These are phyloP conservation scores for Kluyveromyces nonfermentans DNA, from an alignment of 805 yeast genomes.

Conservation along the genomic window DNA sequence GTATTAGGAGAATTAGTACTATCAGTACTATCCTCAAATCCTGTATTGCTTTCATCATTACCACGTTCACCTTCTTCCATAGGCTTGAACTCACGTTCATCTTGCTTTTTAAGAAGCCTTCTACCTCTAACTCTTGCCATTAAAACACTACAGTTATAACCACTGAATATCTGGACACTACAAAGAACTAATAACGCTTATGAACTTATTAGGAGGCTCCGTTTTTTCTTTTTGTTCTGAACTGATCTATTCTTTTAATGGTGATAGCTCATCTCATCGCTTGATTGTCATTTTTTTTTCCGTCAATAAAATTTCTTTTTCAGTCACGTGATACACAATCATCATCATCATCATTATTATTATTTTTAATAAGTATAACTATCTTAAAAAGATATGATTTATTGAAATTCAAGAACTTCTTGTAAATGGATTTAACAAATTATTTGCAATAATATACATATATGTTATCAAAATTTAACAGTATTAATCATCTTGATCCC, in stretches of 20 bases:
- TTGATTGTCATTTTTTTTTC: not conserved
- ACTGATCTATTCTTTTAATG: too few species aligned
- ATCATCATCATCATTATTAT: too few species aligned
- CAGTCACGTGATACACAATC: not conserved
- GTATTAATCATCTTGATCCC: conserved; percentile 82
- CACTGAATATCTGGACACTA: too few species aligned
- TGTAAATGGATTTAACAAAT: not conserved
- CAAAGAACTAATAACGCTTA: too few species aligned
- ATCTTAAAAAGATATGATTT: too few species aligned
- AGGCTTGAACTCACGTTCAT: conserved; percentile 18
- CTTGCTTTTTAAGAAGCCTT: conserved; percentile 28
- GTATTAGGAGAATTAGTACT: conserved; percentile 30
- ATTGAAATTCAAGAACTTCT: too few species aligned
- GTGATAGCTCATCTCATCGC: not conserved
- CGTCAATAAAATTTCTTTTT: not conserved
- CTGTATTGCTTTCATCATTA: not conserved
- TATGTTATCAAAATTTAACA: not conserved
- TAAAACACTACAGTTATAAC: too few species aligned
- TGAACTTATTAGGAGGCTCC: too few species aligned
- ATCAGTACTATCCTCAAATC: conserved; percentile 9
- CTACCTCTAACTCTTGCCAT: conserved; percentile 35
- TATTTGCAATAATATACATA: not conserved
- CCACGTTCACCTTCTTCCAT: conserved; percentile 7
- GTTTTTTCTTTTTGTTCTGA: too few species aligned
- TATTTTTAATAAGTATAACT: too few species aligned